Evolutionary conservation across 352 stramenopile genomes (phyloP), one percentile per base, ranked within the genome.

Genomic region (Pythium dissotocum): DNA sequence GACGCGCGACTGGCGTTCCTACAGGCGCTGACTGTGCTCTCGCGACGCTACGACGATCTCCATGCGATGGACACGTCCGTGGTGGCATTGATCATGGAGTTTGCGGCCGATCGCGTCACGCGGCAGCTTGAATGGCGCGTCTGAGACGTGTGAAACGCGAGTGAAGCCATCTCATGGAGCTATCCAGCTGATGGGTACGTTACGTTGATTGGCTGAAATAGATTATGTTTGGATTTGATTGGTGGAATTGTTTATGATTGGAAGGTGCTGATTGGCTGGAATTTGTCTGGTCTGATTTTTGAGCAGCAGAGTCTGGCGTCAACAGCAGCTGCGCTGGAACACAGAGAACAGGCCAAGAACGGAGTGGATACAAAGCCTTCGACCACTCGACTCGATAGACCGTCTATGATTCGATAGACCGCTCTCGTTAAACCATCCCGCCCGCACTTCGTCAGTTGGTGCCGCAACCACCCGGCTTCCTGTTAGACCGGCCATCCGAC

Each of bases 51-150:
- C 9, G 13, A 16, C 13, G 13, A 18, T n/a, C n/a, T 46, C 2
- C 59, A 35, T 2, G 21, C 46, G 4, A 66, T 66, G 49, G 65
- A 66, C 33, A 26, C 51, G 7, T 51, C 51, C 24, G 58, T 71
- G 36, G 26, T 33, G 16, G 32, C 38, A 28, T 36, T 65, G 16
- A 59, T 71, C 28, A 14, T 71, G 1, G 65, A 46, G 21, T 71
- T 71, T 54, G 65, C 65, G 16, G 58, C 56, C 28, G 21, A 28
- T 4, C 30, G 14, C 5, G 53, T 69, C 14, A 24, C 32, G 12
- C 62, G 62, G 13, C 28, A 62, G 16, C 28, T 69, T 2, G 18
- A 58, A 0, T 69, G 62, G 62, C 26, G 18, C 16, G 16, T 26
- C 49, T 67, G 38, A 66, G 38, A 48, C 53, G 32, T 36, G 30